Evolutionary conservation across 768 basidiomycete species (phyloP), one percentile per base, ranked within the genome.

Genomic region (Grammothele lineata): DNA sequence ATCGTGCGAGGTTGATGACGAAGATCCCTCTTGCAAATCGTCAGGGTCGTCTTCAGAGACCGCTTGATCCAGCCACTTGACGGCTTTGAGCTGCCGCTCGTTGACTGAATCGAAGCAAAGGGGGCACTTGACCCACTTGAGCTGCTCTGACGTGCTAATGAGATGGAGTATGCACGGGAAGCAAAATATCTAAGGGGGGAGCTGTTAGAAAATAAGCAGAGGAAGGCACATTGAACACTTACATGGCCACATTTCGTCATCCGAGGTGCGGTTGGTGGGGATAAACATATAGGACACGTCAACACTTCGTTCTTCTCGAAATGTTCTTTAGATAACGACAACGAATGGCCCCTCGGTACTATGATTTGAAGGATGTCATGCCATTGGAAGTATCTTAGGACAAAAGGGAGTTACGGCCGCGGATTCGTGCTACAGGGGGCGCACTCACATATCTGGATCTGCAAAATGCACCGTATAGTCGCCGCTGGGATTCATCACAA

Each of bases 221-320:
- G 41, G 46, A 40, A 36, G n/a, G n/a, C n/a, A n/a, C n/a, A n/a
- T 37, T 40, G 32, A 36, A 50, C 18, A 84, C 90, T 69, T 57
- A 95, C 93, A 78, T 99, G 96, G 39, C 94, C 95, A 57, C 94
- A 98, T 71, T 92, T 95, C 19, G 94, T 97, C 85, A 93, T 92
- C 40, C 94, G 76, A 14, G 92, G 88, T 23, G 90, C 90, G 34
- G 83, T 80, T 4, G 93, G 95, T 34, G 89, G 80, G 34, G 91
- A 90, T 34, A 99, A 75, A 68, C 96, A 99, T 53, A 99, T 98
- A 3, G 96, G 96, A 68, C 96, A 99, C 19, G 76, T 81, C 21
- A 78, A 84, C 43, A 79, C 74, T 21, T 81, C 84, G 58, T 82
- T 85, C 17, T 74, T 77, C 55, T 70, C 70, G 15, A 63, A 49